Base-by-base conservation (phyloP, 768 basidiomycete genomes). In the Vishniacozyma victoriae region DNA sequence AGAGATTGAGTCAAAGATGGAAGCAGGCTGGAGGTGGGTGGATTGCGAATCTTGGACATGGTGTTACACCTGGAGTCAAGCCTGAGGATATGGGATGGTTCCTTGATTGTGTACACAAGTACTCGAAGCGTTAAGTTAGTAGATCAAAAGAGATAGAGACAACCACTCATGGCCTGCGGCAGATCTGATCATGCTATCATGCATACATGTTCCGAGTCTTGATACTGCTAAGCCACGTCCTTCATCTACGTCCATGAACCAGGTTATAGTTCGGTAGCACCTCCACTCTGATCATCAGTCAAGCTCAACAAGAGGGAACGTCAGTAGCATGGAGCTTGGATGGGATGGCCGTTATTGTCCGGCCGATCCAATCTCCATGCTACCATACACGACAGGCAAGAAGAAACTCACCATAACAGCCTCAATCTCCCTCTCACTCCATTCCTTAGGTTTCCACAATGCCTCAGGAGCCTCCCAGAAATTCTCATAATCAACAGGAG, bases 31-130 rank as follows among this genome's bases (percentile, higher is more conserved):
- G 81, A 9, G 78, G 78, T 33, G 86, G 82, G n/a, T 97, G 92
- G 90, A 96, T 97, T 63, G 86, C 87, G 7, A 97, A 97, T 73
- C 75, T 99, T 18, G 95, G 95, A 0, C 95, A 97, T 68, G 95
- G 95, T 4, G 92, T 99, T 60, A 95, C 91, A 3, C 95, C 95
- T 11, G 86, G 82, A 20, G 92, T 97, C 13, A 82, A 95, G 69
- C 90, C 93, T 18, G 91, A 96, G 46, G 88, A 95, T 70, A 76
- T 95, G 70, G 76, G 78, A 47, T 93, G 83, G 81, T 95, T 93
- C 77, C 80, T 93, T 54, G 80, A 93, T 71, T 92, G 89, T 44
- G 71, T 73, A 5, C 71, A 72, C 47, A 70, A 71, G 56, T 69
- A 69, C 48, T 66, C 63, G 3, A 52, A 46, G 51, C 46, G 62